phyloP scores from a whole-genome alignment of 1,284 basidiomycete genomes.

The Somion occarium region DNA sequence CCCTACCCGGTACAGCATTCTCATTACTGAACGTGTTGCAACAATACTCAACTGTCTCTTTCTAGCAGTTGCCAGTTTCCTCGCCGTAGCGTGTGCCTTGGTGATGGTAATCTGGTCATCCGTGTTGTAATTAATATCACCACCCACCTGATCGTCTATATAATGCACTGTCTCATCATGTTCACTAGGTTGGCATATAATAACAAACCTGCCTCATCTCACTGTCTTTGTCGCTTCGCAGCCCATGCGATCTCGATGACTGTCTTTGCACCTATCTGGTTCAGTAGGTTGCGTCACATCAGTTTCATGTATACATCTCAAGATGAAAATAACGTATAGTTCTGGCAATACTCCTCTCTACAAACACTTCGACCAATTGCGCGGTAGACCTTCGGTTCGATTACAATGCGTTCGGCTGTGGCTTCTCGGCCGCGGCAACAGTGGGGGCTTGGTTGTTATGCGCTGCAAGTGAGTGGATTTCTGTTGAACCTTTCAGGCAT shows the following conservation, averaged over 20 bases:
- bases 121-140: not conserved
- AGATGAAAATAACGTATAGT: not conserved
- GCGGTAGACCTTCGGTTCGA: not conserved
- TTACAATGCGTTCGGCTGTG: not conserved
- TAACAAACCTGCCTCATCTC: not conserved
- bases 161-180: not conserved
- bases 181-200: not conserved
- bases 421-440: not conserved
- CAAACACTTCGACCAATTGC: not conserved
- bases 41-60: not conserved
- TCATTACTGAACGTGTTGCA: not conserved
- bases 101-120: not conserved
- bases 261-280: not conserved
- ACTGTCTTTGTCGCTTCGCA: not conserved
- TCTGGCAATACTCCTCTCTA: not conserved
- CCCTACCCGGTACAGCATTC: not conserved
- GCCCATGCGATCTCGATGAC: not conserved
- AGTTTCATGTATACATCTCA: not conserved
- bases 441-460: not conserved
- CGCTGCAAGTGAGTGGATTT: not conserved
- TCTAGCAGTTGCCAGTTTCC: not conserved
- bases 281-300: not conserved
- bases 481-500: not conserved
- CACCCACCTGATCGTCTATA: not conserved
- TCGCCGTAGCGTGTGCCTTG: not conserved